A percentile compares a stretch with the other conserved stretches of the same genome.
phyloP scores from a whole-genome alignment of 2,329 filamentous ascomycete genomes.

The Epichloe glyceriae region DNA sequence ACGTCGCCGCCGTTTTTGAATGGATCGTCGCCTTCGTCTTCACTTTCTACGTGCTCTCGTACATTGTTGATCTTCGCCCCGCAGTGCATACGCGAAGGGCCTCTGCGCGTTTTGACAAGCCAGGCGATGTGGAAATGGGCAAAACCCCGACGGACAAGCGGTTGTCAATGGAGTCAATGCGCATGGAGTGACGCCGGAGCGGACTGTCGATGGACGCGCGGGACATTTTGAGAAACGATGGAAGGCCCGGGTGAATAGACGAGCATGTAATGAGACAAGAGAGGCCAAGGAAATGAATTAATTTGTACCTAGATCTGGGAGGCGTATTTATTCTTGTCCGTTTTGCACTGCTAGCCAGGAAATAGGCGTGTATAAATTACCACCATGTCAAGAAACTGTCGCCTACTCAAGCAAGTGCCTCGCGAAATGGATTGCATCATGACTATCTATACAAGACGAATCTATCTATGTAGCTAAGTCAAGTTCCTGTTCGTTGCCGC shows the following conservation, averaged over 20 bases:
- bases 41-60: conserved; percentile 77
- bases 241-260: too few relatives aligned
- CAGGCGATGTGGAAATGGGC: conserved; percentile 13
- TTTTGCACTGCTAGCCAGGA: background rate
- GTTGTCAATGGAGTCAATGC: background rate
- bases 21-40: conserved; percentile 71
- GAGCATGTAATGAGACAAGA: too few relatives aligned
- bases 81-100: conserved; percentile 46
- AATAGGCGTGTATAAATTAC: background rate
- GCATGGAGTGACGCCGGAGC: background rate
- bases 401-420: too few relatives aligned
- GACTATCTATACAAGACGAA: too few relatives aligned
- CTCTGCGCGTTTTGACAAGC: conserved; percentile 18
- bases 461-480: too few relatives aligned
- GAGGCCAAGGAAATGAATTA: background rate
- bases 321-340: background rate
- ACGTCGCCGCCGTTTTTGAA: conserved; percentile 68
- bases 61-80: conserved; percentile 76
- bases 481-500: too few relatives aligned
- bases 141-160: background rate
- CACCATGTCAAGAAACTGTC: background rate
- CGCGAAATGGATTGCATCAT: too few relatives aligned
- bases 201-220: background rate
- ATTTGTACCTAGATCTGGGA: background rate
- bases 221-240: background rate